Evolutionary conservation across 805 yeast genomes (phyloP).

Genomic region (Dipodascus geniculatus): DNA sequence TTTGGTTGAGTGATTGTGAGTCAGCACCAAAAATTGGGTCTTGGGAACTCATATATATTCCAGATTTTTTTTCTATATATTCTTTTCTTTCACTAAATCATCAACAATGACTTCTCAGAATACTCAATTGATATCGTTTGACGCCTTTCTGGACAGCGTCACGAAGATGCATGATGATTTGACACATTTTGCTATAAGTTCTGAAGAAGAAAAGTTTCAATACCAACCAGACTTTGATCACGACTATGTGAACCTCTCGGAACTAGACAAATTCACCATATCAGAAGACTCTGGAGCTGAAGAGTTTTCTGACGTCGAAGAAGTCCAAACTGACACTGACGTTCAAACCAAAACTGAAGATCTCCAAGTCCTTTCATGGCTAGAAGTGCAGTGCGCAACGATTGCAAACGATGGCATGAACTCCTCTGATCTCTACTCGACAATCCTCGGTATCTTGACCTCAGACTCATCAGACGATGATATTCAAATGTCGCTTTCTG

Average conservation of each 20-base stretch:
- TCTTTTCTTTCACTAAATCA: not conserved
- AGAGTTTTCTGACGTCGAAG: not conserved
- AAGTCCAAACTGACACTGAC: not conserved
- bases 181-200: not conserved
- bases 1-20: not conserved
- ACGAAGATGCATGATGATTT: conserved; percentile 2
- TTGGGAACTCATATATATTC: not conserved
- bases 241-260: not conserved
- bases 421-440: conserved; percentile 3
- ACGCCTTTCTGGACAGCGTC: conserved; percentile 2
- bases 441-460: conserved; percentile 5
- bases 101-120: not conserved
- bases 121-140: not conserved
- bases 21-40: not conserved
- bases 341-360: not conserved
- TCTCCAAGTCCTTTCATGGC: conserved; percentile 5
- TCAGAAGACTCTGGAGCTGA: not conserved
- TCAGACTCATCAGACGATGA: conserved; percentile 39
- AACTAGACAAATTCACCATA: not conserved
- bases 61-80: not conserved
- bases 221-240: conserved; percentile 3
- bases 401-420: not conserved
- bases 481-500: conserved; percentile 62
- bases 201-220: conserved; percentile 2
- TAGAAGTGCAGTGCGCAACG: conserved; percentile 3